These are phyloP conservation scores for Alloteropsis angusta DNA, from an alignment of 202 grass and related monocot species.

Conservation along the genomic window DNA sequence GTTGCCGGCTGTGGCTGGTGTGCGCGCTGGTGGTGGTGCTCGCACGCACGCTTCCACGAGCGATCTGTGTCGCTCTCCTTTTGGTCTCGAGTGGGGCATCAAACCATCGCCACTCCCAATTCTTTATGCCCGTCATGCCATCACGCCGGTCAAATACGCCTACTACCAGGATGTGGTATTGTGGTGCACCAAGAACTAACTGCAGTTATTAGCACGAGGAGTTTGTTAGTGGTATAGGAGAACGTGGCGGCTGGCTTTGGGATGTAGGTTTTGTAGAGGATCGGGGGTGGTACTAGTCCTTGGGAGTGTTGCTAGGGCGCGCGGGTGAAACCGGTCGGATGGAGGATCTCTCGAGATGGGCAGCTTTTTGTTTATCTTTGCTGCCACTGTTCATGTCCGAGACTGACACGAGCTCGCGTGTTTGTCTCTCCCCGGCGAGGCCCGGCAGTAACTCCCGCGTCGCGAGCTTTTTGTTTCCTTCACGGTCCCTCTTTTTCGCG, in stretches of 20 bases:
- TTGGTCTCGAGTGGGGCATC: conserved; percentile 48
- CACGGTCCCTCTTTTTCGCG: conserved; percentile 56
- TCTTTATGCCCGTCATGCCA: conserved; percentile 26
- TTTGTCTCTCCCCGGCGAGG: conserved; percentile 69
- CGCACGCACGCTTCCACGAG: conserved; percentile 63
- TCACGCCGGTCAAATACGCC: conserved; percentile 30
- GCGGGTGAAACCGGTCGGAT: conserved; percentile 21
- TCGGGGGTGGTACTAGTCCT: not conserved
- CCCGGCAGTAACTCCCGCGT: conserved; percentile 33
- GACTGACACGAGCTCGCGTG: conserved; percentile 54
- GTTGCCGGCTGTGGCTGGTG: not conserved
- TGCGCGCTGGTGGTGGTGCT: conserved; percentile 34
- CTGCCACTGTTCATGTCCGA: conserved; percentile 30
- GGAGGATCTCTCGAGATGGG: conserved; percentile 48
- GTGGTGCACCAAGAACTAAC: conserved; percentile 9
- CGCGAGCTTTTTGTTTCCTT: conserved; percentile 56
- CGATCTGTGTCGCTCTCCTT: conserved; percentile 16
- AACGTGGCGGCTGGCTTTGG: conserved; percentile 15
- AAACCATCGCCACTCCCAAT: conserved; percentile 28
- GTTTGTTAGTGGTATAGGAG: conserved; percentile 24
- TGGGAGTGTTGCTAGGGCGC: conserved; percentile 20
- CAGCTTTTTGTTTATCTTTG: conserved; percentile 30
- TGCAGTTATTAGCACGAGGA: conserved; percentile 2
- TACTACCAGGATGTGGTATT: not conserved
- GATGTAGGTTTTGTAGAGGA: conserved; percentile 7